These are phyloP conservation scores for Fusarium hostae DNA, from an alignment of 2,329 filamentous ascomycete genomes.

Conservation along the genomic window DNA sequence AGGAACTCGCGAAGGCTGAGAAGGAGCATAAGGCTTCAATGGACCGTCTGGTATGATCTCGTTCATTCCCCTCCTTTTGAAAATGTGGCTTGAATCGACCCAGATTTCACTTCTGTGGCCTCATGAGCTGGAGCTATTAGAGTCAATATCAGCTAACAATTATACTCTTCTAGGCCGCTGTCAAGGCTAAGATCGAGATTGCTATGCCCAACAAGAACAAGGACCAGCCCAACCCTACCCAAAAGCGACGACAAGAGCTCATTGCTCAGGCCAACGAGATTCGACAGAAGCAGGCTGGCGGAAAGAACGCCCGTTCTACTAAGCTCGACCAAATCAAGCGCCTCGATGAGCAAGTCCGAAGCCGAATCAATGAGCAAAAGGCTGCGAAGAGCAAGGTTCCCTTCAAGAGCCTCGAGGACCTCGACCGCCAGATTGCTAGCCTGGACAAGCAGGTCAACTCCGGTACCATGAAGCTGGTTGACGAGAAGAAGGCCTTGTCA, in stretches of 20 bases:
- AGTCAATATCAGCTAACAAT: conserved; percentile 24
- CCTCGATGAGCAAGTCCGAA: conserved; percentile 88
- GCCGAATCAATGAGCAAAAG: conserved; percentile 88
- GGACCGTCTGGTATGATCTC: conserved; percentile 61
- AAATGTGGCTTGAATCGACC: conserved; percentile 15
- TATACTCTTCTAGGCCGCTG: conserved; percentile 72
- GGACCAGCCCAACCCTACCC: conserved; percentile 82
- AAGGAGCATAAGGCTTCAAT: conserved; percentile 85
- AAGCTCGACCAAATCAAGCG: conserved; percentile 93
- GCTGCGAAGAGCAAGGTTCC: conserved; percentile 79
- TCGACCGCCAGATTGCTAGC: conserved; percentile 82
- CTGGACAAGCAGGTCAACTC: conserved; percentile 88
- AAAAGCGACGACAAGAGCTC: conserved; percentile 87
- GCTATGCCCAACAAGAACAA: conserved; percentile 78
- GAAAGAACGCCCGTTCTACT: conserved; percentile 82
- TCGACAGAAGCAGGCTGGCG: conserved; percentile 84
- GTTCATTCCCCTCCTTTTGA: conserved; percentile 24
- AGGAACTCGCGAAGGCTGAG: conserved; percentile 80
- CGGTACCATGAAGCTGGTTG: conserved; percentile 93
- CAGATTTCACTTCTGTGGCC: conserved; percentile 35
- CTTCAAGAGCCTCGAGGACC: conserved; percentile 88
- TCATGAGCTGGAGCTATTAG: conserved; percentile 16
- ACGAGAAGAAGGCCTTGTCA: conserved; percentile 92
- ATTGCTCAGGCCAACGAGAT: conserved; percentile 85
- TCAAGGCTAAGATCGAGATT: conserved; percentile 89